Evolutionary conservation across 306 rosid genomes (phyloP).

Genomic region (Vigna mungo): DNA sequence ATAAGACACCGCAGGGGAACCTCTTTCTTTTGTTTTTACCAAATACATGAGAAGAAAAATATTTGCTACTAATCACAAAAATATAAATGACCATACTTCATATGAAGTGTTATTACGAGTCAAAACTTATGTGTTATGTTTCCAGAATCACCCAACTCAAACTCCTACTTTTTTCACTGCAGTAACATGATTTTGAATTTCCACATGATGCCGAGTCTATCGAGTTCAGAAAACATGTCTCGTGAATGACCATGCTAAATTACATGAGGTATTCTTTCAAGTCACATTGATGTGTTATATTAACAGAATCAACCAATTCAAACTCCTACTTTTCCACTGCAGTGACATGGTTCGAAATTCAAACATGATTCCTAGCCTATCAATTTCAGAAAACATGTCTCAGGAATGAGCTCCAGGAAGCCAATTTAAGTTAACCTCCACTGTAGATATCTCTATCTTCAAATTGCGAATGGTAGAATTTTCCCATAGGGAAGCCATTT

Average conservation of each 20-base stretch:
- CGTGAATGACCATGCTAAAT: neutral
- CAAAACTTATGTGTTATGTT: too few species aligned
- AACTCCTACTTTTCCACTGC: neutral
- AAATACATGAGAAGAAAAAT: neutral
- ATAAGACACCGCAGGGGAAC: neutral
- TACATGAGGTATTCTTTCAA: neutral
- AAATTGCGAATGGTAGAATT: neutral
- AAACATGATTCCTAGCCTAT: neutral
- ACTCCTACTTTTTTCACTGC: too few species aligned
- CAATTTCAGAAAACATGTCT: conserved; percentile 12
- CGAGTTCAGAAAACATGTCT: too few species aligned
- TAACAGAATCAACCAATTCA: neutral
- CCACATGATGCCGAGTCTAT: too few species aligned
- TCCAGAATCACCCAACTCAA: too few species aligned
- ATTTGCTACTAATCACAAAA: neutral
- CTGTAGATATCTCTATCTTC: conserved; percentile 36
- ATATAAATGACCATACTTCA: neutral
- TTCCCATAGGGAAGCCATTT: conserved; percentile 47
- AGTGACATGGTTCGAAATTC: neutral
- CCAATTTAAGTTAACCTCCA: conserved; percentile 48
- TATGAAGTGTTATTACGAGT: too few species aligned
- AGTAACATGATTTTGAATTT: too few species aligned
- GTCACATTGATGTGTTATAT: neutral
- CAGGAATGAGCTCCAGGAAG: conserved; percentile 41
- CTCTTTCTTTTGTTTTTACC: neutral